Evolutionary conservation across 73 alveolate species (phyloP).

Genomic region (Paramecium caudatum): DNA sequence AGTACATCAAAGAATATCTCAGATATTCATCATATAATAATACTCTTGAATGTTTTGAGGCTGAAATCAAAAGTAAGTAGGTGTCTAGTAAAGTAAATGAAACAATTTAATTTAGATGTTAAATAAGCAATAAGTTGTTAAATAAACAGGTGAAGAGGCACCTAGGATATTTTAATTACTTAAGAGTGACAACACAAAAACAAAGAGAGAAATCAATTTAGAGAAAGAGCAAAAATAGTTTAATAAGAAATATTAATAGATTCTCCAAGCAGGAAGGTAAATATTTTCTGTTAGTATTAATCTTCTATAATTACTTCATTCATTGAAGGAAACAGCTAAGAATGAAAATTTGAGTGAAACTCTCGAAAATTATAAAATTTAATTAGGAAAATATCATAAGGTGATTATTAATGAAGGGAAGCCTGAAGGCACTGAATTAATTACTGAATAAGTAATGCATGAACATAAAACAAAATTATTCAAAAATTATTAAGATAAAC

Average conservation of each 20-base stretch:
- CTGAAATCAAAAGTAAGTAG: conserved; percentile 85
- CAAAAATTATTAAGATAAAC: conserved; percentile 89
- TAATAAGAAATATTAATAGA: conserved; percentile 90
- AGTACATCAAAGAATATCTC: conserved; percentile 91
- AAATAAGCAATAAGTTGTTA: conserved; percentile 66
- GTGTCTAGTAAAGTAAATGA: conserved; percentile 69
- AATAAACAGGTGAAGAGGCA: conserved; percentile 82
- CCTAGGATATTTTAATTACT: conserved; percentile 88
- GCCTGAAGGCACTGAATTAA: conserved; percentile 88
- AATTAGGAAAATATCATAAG: conserved; percentile 97
- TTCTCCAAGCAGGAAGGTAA: conserved; percentile 93
- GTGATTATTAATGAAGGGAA: conserved; percentile 93
- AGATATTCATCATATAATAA: conserved; percentile 83
- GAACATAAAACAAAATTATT: conserved; percentile 96
- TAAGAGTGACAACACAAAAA: conserved; percentile 86
- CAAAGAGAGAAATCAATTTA: conserved; percentile 90
- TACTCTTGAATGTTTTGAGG: conserved; percentile 94
- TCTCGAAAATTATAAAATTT: conserved; percentile 92
- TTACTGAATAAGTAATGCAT: conserved; percentile 92
- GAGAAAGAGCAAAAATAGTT: conserved; percentile 89
- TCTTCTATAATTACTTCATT: conserved; percentile 89
- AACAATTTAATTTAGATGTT: conserved; percentile 15
- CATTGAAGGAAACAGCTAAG: conserved; percentile 91
- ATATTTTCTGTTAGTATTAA: conserved; percentile 93
- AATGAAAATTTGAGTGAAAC: conserved; percentile 93